A percentile compares a stretch with the other conserved stretches of the same genome.
Evolutionary conservation across 2,329 filamentous ascomycete species (phyloP).

Genomic region (Alternaria tenuissima): DNA sequence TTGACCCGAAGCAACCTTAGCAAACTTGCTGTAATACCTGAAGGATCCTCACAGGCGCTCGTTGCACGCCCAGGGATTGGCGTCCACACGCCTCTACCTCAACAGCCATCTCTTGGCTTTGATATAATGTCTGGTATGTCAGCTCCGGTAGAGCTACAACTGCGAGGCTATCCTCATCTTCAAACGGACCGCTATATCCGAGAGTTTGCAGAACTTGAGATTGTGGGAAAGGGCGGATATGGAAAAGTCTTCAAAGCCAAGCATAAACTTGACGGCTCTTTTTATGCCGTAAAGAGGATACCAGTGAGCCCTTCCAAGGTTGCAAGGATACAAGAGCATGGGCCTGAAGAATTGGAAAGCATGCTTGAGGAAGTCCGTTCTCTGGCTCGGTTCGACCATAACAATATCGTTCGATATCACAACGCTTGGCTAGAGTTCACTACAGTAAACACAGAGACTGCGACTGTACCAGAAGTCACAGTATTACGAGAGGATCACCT

Average conservation of each 20-base stretch:
- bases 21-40: slow-evolving; percentile 29
- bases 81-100: slow-evolving; percentile 10
- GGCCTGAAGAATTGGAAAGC: slow-evolving; percentile 62
- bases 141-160: slow-evolving; percentile 25
- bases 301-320: slow-evolving; percentile 63
- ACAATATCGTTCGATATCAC: slow-evolving; percentile 72
- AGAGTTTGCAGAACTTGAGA: slow-evolving; percentile 53
- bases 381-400: slow-evolving; percentile 68
- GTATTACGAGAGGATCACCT: slow-evolving; percentile 32
- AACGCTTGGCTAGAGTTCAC: slow-evolving; percentile 68
- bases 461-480: slow-evolving; percentile 10
- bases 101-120: slow-evolving; percentile 23
- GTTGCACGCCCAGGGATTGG: slow-evolving; percentile 25
- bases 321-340: slow-evolving; percentile 60
- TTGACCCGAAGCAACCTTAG: slow-evolving; percentile 37
- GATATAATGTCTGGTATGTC: slow-evolving; percentile 26
- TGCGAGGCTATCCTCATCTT: slow-evolving; percentile 41
- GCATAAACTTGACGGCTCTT: slow-evolving; percentile 67
- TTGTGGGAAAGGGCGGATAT: slow-evolving; percentile 71
- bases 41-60: slow-evolving; percentile 35
- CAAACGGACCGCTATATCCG: slow-evolving; percentile 44
- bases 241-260: slow-evolving; percentile 69
- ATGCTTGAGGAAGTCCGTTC: slow-evolving; percentile 69
- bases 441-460: slow-evolving; percentile 21
- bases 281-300: slow-evolving; percentile 74